Conservation (phyloP, 805 yeast species). For the Sugiyamaella floridensis region DNA sequence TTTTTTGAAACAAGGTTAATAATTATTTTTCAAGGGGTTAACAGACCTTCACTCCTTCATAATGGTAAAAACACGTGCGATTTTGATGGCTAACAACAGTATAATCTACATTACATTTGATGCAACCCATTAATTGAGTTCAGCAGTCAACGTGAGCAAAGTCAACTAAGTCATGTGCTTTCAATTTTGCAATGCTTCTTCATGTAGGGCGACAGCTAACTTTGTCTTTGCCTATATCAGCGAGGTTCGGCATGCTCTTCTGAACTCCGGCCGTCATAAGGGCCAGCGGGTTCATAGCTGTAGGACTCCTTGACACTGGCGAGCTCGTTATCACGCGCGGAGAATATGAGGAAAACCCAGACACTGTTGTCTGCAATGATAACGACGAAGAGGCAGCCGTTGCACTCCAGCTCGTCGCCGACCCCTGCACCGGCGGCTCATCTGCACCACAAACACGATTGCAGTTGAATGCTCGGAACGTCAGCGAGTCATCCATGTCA, state of each 20-base stretch:
- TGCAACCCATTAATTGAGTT: no score
- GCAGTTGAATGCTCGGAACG: neutral
- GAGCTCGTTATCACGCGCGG: neutral
- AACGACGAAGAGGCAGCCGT: neutral
- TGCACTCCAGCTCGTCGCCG: neutral
- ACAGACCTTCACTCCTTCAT: no score
- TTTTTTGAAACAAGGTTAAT: no score
- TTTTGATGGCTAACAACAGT: no score
- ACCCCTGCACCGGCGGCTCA: neutral
- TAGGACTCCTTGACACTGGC: neutral
- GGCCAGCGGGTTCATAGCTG: neutral
- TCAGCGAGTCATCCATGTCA: neutral
- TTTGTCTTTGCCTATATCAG: neutral
- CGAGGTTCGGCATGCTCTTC: neutral
- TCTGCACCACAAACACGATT: neutral
- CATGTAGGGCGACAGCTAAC: neutral
- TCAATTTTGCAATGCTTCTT: no score
- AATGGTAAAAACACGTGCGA: no score
- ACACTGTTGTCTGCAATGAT: neutral
- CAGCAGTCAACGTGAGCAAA: no score
- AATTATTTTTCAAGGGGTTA: no score
- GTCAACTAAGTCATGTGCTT: no score
- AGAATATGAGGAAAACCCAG: neutral
- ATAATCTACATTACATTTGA: no score
- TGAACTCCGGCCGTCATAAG: neutral